These are phyloP conservation scores for Dictyophora rubrovolvata DNA, from an alignment of 768 basidiomycete genomes.

Conservation along the genomic window DNA sequence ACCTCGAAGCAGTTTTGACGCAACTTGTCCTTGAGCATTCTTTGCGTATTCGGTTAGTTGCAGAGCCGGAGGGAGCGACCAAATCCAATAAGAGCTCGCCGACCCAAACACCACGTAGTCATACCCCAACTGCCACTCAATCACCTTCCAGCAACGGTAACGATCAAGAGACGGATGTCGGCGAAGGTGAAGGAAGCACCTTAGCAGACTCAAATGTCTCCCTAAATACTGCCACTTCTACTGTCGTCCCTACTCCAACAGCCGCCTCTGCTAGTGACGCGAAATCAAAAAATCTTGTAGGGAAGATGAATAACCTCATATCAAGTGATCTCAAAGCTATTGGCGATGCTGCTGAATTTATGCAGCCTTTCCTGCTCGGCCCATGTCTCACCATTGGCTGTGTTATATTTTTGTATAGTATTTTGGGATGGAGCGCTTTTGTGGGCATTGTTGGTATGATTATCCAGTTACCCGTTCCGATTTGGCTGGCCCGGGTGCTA, in stretches of 20 bases:
- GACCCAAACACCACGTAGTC: constrained; percentile 10
- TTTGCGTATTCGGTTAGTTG: constrained; percentile 53
- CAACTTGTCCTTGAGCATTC: constrained; percentile 47
- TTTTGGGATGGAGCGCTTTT: constrained; percentile 36
- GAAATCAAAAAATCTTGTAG: constrained; percentile 43
- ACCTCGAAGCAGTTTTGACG: constrained; percentile 41
- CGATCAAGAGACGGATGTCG: constrained; percentile 11
- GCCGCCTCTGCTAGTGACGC: constrained; percentile 12
- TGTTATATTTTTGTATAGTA: constrained; percentile 30
- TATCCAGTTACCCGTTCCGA: constrained; percentile 24
- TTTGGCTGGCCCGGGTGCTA: constrained; percentile 45
- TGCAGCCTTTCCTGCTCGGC: constrained; percentile 18
- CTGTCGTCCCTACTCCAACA: neutral
- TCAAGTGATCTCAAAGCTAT: constrained; percentile 48
- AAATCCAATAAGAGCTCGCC: neutral
- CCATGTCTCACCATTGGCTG: constrained; percentile 26
- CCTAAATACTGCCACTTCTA: neutral
- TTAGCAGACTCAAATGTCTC: constrained; percentile 1
- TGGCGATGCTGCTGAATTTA: too few relatives aligned
- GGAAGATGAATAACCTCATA: constrained; percentile 69
- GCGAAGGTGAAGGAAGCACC: constrained; percentile 10
- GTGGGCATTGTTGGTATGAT: neutral
- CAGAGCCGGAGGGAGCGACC: constrained; percentile 21
- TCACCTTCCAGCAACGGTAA: constrained; percentile 14
- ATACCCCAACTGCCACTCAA: constrained; percentile 18